Evolutionary conservation across 257 asterid genomes (phyloP), one percentile per base, ranked within the genome.

Genomic region (Cordia subcordata): DNA sequence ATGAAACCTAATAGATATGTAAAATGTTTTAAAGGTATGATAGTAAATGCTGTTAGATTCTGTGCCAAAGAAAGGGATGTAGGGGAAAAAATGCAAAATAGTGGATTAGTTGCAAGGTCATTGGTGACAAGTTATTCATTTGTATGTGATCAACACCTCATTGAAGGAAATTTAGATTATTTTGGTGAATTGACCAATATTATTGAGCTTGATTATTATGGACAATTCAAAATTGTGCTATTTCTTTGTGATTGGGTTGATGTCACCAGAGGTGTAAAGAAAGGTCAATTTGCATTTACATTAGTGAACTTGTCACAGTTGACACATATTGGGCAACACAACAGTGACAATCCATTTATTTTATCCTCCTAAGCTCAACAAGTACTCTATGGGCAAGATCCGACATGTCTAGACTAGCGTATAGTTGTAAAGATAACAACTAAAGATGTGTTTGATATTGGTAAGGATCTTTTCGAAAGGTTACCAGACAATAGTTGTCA

Each of bases 231-330:
- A 19, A 18, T 51, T 38, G 16, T 53, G 20, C 10, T 64, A 44
- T 64, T 55, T 11, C 40, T 23, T 44, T 64, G 56, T 55, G 57
- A 64, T 27, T 67, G 60, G 66, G 50, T 67, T 32, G 61, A 67
- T 10, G n/a, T 13, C 17, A 47, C 5, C 0, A 40, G 13, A 8
- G 55, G 61, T 15, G 10, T 64, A 21, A 66, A 66, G 10, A 53
- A 66, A 35, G 60, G 62, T 68, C 49, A 68, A 32, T 49, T 42
- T 22, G 57, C 49, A 18, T 68, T 61, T 38, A 62, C 55, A 1
- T 23, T 57, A 1, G 68, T 50, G 3, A 69, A 69, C 21, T 57
- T 63, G 9, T 37, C 38, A 14, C 61, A 44, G 8, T 51, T 69
- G 8, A 16, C 57, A 22, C 40, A 68, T 27, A 39, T 5, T 45